Evolutionary conservation across 495 filamentous ascomycete genomes (phyloP), one percentile per base, ranked within the genome.

Genomic region (Hyaloscypha variabilis): DNA sequence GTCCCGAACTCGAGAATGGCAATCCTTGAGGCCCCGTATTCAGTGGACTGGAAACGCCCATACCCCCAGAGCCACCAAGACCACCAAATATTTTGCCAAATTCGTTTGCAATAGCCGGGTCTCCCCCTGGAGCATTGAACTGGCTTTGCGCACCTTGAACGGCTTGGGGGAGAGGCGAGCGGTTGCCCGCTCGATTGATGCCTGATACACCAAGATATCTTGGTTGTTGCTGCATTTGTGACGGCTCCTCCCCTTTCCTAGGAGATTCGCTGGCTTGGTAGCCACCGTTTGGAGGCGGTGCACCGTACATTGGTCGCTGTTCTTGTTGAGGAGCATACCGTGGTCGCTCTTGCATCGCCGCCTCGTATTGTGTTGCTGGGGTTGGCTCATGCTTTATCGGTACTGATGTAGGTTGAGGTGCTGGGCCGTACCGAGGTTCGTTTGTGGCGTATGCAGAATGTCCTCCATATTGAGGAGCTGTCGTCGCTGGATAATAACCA

Each of bases 31-130:
- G 52, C 21, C 58, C 65, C 14, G 68, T 59, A 34, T 75, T 77
- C 55, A 78, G 77, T 24, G 71, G 71, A 50, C 70, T 72, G 25
- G 70, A 64, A 39, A 63, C 67, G 50, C 63, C 64, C 57, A 83
- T 81, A 51, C 86, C 82, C 30, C 91, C 88, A 6, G 94, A 88
- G 50, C 93, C 93, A 75, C 93, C 93, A 69, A 97, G 90, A 23
- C 93, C 93, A 3, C 91, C 90, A 77, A 97, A 97, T 79, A 97
- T 94, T 31, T 91, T 86, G 10, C 92, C 92, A 72, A 97, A 90
- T 70, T 96, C 93, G 73, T 88, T 93, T 81, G 96, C 97, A 71
- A 97, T 93, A 11, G 87, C 87, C 0, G 93, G 88, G 69, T 96
- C 92, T 6, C 87, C 90, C 25, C 86, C 86, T 2, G 91, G 90